Evolutionary conservation across 1,284 basidiomycete species (phyloP).

Genomic region (Porphyrellus sp.): DNA sequence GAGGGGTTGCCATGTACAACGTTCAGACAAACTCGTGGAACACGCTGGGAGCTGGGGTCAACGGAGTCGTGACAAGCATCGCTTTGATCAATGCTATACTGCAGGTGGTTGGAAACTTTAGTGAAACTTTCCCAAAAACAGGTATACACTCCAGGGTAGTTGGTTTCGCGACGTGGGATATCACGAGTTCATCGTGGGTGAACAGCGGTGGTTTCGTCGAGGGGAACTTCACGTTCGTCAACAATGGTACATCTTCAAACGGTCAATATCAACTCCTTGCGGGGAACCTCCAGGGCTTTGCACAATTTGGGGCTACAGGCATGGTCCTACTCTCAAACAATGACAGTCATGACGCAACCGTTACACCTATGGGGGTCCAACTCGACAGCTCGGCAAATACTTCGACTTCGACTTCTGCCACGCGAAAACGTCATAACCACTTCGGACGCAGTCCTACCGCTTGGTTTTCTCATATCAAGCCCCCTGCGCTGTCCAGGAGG

Average conservation of each 20-base stretch:
- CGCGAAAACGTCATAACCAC: conserved; percentile 40
- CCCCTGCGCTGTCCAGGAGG: conserved; percentile 51
- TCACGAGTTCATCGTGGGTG: conserved; percentile 62
- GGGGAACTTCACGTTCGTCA: conserved; percentile 73
- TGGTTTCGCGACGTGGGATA: conserved; percentile 80
- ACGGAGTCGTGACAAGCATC: conserved; percentile 70
- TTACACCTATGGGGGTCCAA: conserved; percentile 57
- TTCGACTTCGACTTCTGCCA: conserved; percentile 28
- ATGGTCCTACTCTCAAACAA: conserved; percentile 71
- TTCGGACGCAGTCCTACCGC: conserved; percentile 36
- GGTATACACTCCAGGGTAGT: conserved; percentile 43
- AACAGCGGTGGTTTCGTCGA: conserved; percentile 70
- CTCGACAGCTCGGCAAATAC: conserved; percentile 41
- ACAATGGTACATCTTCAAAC: conserved; percentile 50
- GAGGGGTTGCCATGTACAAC: conserved; percentile 76
- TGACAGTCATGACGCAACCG: conserved; percentile 43
- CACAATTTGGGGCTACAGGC: conserved; percentile 66
- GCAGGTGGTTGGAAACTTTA: conserved; percentile 77
- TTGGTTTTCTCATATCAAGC: conserved; percentile 52
- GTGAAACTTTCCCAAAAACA: conserved; percentile 44
- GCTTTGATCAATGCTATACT: conserved; percentile 51
- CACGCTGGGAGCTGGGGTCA: conserved; percentile 70
- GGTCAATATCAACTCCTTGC: conserved; percentile 55
- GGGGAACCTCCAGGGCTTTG: conserved; percentile 55
- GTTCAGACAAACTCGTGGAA: conserved; percentile 66